phyloP scores from a whole-genome alignment of 2,329 filamentous ascomycete species.

The Aotearoamyces nothofagi region DNA sequence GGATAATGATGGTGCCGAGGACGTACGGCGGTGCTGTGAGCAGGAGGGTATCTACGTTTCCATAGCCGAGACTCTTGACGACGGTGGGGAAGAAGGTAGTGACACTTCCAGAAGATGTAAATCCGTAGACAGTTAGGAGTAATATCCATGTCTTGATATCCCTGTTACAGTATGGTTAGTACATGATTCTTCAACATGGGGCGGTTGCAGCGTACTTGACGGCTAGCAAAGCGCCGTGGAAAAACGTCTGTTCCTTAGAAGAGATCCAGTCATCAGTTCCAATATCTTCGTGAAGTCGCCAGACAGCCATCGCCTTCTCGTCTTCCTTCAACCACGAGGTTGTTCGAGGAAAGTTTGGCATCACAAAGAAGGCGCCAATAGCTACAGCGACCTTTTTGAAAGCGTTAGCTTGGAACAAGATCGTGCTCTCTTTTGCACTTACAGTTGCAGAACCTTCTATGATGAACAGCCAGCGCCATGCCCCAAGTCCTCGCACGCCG shows the following conservation, averaged over 20 bases:
- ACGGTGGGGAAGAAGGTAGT: slow-evolving; percentile 50
- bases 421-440: background rate
- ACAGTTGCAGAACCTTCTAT: slow-evolving; percentile 51
- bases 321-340: slow-evolving; percentile 40
- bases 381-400: slow-evolving; percentile 32
- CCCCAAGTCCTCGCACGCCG: slow-evolving; percentile 34
- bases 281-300: slow-evolving; percentile 48
- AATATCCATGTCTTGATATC: slow-evolving; percentile 3
- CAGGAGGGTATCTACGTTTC: slow-evolving; percentile 37
- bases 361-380: slow-evolving; percentile 36
- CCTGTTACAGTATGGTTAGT: slow-evolving; percentile 17
- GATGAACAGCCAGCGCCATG: slow-evolving; percentile 56
- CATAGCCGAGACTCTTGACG: slow-evolving; percentile 12
- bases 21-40: slow-evolving; percentile 49
- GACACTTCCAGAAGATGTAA: slow-evolving; percentile 37
- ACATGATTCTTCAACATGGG: too few species aligned
- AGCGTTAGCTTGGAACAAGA: background rate
- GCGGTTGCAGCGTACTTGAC: slow-evolving; percentile 1
- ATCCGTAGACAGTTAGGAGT: slow-evolving; percentile 37
- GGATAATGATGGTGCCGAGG: slow-evolving; percentile 39
- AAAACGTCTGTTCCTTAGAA: slow-evolving; percentile 37
- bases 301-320: slow-evolving; percentile 39
- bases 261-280: slow-evolving; percentile 48
- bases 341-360: slow-evolving; percentile 53
- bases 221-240: slow-evolving; percentile 29